phyloP scores from a whole-genome alignment of 768 basidiomycete species.

The Scleroderma bovista region DNA sequence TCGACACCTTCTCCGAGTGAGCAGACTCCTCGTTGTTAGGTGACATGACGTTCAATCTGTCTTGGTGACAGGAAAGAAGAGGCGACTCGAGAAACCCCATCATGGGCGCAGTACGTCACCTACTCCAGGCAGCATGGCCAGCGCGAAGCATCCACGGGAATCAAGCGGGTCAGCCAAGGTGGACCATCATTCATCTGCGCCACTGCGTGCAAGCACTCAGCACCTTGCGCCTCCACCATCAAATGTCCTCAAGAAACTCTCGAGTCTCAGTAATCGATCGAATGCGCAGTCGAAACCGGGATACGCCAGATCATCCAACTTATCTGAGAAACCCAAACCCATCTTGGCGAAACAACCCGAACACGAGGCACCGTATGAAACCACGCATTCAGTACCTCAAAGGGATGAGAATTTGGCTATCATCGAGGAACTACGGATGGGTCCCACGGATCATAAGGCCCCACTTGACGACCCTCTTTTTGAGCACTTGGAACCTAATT shows the following conservation, averaged over 20 bases:
- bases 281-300: conserved; percentile 10
- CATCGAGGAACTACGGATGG: conserved; percentile 70
- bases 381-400: conserved; percentile 10
- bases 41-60: background rate
- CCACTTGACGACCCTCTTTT: conserved; percentile 73
- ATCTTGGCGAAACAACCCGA: conserved; percentile 7
- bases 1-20: conserved; percentile 65
- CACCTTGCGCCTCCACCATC: conserved; percentile 42
- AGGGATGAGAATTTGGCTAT: conserved; percentile 64
- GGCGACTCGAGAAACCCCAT: conserved; percentile 35
- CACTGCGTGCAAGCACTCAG: background rate
- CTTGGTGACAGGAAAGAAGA: conserved; percentile 32
- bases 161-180: conserved; percentile 8
- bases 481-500: conserved; percentile 82
- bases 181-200: background rate
- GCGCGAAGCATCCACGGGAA: conserved; percentile 11
- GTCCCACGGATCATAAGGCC: conserved; percentile 71
- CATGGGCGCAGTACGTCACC: conserved; percentile 19
- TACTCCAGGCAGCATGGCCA: conserved; percentile 5
- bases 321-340: conserved; percentile 16
- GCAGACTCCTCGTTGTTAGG: conserved; percentile 13
- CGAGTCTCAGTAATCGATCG: conserved; percentile 27
- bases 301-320: conserved; percentile 28
- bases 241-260: conserved; percentile 47
- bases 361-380: background rate